A percentile compares a stretch with the other conserved stretches of the same genome.
Conservation (phyloP, 139 green algal species). For the Chlamydomonas incerta region DNA sequence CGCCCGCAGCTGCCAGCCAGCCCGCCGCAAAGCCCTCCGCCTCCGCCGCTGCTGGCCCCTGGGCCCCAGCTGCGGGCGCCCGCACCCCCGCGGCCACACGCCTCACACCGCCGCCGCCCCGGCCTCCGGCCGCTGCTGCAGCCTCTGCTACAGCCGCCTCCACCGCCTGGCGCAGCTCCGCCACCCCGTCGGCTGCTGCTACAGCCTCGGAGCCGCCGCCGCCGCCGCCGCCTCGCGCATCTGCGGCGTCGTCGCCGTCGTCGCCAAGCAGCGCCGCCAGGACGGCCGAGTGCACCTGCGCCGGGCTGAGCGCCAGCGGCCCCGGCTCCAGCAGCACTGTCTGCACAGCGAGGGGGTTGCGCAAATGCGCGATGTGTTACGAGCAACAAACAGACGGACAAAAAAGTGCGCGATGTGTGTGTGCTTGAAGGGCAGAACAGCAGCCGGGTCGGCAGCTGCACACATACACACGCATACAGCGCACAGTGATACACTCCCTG, state of each 20-base stretch:
- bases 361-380: neutral
- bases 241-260: neutral
- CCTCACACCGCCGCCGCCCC: neutral
- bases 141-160: no score
- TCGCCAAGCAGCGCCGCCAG: conserved; percentile 13
- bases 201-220: neutral
- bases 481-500: no score
- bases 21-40: neutral
- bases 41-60: neutral
- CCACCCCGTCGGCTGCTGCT: neutral
- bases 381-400: no score
- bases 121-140: neutral
- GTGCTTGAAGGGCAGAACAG: no score
- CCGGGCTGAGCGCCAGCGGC: neutral
- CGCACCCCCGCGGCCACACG: neutral
- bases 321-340: conserved; percentile 15
- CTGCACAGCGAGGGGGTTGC: neutral
- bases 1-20: neutral
- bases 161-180: neutral
- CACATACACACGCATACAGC: no score
- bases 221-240: neutral
- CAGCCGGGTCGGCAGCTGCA: no score
- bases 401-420: no score
- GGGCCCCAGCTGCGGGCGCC: neutral
- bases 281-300: neutral